Conservation (phyloP, 305 asterid species). For the Ajuga reptans region DNA sequence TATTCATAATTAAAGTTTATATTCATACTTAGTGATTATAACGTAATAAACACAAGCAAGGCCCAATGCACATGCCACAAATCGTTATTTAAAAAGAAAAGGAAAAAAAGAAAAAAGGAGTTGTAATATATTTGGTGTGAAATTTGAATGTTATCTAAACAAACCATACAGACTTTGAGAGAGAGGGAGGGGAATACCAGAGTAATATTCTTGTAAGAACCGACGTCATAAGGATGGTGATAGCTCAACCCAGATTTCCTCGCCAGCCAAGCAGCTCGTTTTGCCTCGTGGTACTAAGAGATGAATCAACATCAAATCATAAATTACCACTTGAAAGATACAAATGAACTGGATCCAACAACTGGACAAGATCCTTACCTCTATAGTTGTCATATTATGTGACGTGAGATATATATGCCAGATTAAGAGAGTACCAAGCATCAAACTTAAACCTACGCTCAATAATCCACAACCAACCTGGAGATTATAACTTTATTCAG, state of each 20-base stretch:
- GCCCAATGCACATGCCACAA: not conserved
- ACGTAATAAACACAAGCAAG: not conserved
- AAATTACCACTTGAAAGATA: not conserved
- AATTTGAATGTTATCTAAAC: not conserved
- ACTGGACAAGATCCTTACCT: constrained; percentile 38
- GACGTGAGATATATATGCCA: constrained; percentile 82
- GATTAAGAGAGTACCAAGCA: constrained; percentile 58
- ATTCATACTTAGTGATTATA: not conserved
- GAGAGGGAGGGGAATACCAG: constrained; percentile 48
- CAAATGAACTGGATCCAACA: not conserved
- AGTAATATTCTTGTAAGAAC: constrained; percentile 52
- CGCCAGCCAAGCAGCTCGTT: constrained; percentile 85
- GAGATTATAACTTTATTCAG: constrained; percentile 17
- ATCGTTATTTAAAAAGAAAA: not conserved
- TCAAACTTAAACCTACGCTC: constrained; percentile 40
- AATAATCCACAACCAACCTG: constrained; percentile 54
- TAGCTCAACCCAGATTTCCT: constrained; percentile 73
- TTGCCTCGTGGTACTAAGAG: constrained; percentile 62
- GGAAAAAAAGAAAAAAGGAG: too few relatives aligned
- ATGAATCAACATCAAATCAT: constrained; percentile 19
- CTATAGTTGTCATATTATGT: constrained; percentile 82
- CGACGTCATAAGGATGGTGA: constrained; percentile 76
- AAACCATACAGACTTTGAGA: not conserved
- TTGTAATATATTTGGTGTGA: too few relatives aligned
- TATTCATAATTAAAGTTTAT: not conserved